A percentile compares a stretch with the other conserved stretches of the same genome.
Conservation (phyloP, 306 rosid genomes). For the Malus domestica region ASM211411v1 NC_041793.1:42062001-42062500, state of each 20-base stretch:
- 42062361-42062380: neutral
- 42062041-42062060: neutral
- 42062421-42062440: neutral
- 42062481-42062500: neutral
- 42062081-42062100: neutral
- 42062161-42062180: slow-evolving; percentile 48
- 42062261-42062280: slow-evolving; percentile 38
- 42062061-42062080: neutral
- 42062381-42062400: neutral
- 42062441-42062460: slow-evolving; percentile 9
- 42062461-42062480: neutral
- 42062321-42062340: slow-evolving; percentile 31
- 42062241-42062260: slow-evolving; percentile 47
- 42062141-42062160: slow-evolving; percentile 43
- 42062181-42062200: slow-evolving; percentile 46
- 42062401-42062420: neutral
- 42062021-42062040: neutral
- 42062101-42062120: neutral
- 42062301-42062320: slow-evolving; percentile 37
- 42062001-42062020: too few species aligned
- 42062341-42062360: neutral
- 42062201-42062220: slow-evolving; percentile 40
- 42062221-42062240: slow-evolving; percentile 33
- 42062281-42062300: slow-evolving; percentile 36
- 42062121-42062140: slow-evolving; percentile 51